Base-by-base conservation (phyloP, 768 basidiomycete species). In the Auriscalpium microsporum region DNA sequence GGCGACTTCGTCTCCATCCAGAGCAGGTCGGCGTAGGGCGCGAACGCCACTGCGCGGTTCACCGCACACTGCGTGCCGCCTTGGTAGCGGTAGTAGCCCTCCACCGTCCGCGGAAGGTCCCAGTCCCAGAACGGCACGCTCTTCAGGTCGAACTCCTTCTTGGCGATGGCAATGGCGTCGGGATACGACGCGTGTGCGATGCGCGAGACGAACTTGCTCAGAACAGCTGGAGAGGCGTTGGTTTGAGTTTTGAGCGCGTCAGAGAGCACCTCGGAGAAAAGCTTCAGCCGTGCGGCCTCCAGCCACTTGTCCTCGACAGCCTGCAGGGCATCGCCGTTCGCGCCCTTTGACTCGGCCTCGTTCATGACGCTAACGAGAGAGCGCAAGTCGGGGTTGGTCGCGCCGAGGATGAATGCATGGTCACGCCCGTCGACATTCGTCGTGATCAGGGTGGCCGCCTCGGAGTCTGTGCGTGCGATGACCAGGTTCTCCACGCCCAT, bases 1-100 rank as follows among this genome's bases (percentile, higher is more conserved):
- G 96, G 96, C 62, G 81, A 87, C 76, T 93, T 92, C 47, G 96
- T 99, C 77, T 94, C 92, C 93, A 94, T 94, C 91, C 92, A 94
- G 62, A 94, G 65, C 53, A 90, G 72, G 69, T 94, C 93, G 50
- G 92, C 89, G 70, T 94, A 94, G 3, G 94, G 95, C 33, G 93
- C 93, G 65, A 91, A 97, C 28, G 92, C 93, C 56, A 94, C 76
- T 16, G 88, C 89, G 56, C 95, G 90, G 71, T 90, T 86, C 65
- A 98, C 80, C 10, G 94, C 94, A 66, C 93, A 94, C 67, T 90
- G 84, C 5, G 94, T 98, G 8, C 95, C 95, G 57, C 95, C 94
- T 71, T 94, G 90, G 77, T 95, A 97, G 60, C 95, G 84, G 78
- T 94, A 98, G 76, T 82, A 98, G 44, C 95, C 95, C 70, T 98